Conservation (phyloP, 1,284 basidiomycete species). For the Testicularia cyperi region DNA sequence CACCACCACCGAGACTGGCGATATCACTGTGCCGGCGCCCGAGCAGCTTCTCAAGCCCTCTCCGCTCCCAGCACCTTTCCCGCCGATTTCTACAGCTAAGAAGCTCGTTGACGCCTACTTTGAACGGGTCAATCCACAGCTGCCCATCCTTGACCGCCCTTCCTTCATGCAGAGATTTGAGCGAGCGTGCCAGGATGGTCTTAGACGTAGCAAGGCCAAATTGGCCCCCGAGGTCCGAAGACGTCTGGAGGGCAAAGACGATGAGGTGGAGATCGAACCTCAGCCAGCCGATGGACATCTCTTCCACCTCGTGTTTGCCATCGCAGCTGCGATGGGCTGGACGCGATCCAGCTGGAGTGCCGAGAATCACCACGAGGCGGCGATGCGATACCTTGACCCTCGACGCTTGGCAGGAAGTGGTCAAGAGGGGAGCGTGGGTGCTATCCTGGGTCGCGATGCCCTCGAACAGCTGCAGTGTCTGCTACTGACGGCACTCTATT, state of each 20-base stretch:
- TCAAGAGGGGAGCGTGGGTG: conserved; percentile 33
- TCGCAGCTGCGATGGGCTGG: conserved; percentile 40
- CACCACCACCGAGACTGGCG: conserved; percentile 31
- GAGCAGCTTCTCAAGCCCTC: conserved; percentile 34
- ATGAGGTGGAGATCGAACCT: conserved; percentile 29
- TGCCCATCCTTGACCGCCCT: conserved; percentile 28
- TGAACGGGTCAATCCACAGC: conserved; percentile 35
- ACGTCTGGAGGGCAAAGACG: conserved; percentile 9
- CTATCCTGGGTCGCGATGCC: conserved; percentile 36
- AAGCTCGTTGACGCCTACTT: conserved; percentile 43
- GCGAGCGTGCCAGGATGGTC: conserved; percentile 17
- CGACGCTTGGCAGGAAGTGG: conserved; percentile 7
- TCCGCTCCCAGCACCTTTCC: conserved; percentile 32
- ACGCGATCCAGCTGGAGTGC: conserved; percentile 32
- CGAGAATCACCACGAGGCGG: conserved; percentile 42
- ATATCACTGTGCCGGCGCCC: conserved; percentile 36
- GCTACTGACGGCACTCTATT: conserved; percentile 35
- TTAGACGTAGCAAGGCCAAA: conserved; percentile 19
- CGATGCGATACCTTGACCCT: conserved; percentile 35
- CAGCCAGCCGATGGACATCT: conserved; percentile 39
- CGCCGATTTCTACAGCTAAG: conserved; percentile 25
- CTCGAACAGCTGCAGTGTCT: conserved; percentile 40
- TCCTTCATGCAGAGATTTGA: conserved; percentile 34
- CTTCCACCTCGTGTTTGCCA: conserved; percentile 40
- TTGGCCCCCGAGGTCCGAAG: conserved; percentile 4